These are phyloP conservation scores for Xylaria sp. DNA, from an alignment of 2,329 filamentous ascomycete species.

Conservation along the genomic window DNA sequence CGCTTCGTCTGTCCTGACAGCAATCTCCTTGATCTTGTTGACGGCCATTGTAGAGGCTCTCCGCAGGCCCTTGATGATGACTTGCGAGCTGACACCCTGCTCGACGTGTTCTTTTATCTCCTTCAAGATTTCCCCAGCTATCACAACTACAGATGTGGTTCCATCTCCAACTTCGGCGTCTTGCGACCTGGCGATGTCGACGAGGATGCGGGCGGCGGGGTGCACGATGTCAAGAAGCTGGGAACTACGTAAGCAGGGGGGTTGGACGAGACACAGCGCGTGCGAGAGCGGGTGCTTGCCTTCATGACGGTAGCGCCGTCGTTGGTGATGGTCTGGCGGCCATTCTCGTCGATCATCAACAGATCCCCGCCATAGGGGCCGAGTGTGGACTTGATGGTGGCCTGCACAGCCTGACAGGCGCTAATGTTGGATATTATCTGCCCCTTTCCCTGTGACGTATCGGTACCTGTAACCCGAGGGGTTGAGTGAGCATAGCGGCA, in stretches of 20 bases:
- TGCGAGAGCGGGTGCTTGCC: constrained; percentile 58
- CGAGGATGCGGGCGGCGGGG: constrained; percentile 94
- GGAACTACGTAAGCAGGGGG: constrained; percentile 22
- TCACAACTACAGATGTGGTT: constrained; percentile 95
- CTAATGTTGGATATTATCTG: constrained; percentile 99
- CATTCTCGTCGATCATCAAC: constrained; percentile 94
- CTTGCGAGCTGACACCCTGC: constrained; percentile 95
- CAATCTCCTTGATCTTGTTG: constrained; percentile 99
- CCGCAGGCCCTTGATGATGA: constrained; percentile 95
- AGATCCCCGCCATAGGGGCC: constrained; percentile 97
- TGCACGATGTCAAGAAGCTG: constrained; percentile 98
- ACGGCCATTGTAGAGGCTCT: constrained; percentile 89
- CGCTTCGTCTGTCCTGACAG: constrained; percentile 82
- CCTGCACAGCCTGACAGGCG: constrained; percentile 94
- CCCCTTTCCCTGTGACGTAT: constrained; percentile 95
- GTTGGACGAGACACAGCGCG: neutral
- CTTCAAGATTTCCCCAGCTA: constrained; percentile 97
- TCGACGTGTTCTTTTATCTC: constrained; percentile 97
- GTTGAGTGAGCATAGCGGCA: constrained; percentile 36
- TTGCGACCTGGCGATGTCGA: constrained; percentile 98
- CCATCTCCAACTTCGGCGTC: constrained; percentile 98
- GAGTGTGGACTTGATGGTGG: constrained; percentile 93
- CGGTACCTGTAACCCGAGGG: constrained; percentile 74
- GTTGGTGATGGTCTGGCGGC: constrained; percentile 97
- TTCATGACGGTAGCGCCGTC: constrained; percentile 99